Conservation (phyloP, 257 asterid genomes). For the Nicotiana undulata region DNA sequence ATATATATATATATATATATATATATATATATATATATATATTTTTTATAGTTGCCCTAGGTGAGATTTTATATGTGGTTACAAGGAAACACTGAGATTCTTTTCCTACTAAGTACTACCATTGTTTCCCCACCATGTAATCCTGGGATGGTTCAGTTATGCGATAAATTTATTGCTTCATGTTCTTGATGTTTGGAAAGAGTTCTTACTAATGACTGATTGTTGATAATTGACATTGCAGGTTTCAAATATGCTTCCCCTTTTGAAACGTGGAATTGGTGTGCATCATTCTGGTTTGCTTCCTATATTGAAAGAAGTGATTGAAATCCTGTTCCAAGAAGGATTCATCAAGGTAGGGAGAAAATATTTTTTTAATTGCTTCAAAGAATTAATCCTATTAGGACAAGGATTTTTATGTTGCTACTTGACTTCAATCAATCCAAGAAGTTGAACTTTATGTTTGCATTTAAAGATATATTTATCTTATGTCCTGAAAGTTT, state of each 20-base stretch:
- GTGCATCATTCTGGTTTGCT: constrained; percentile 99
- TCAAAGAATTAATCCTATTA: neutral
- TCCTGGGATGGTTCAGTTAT: neutral
- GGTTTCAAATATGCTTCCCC: constrained; percentile 93
- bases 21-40: too few relatives aligned
- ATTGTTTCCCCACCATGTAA: neutral
- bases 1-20: too few relatives aligned
- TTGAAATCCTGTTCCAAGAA: constrained; percentile 96
- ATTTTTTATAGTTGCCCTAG: neutral
- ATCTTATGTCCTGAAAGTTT: neutral
- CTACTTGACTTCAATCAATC: neutral
- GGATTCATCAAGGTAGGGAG: constrained; percentile 82
- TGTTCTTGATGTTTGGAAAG: neutral
- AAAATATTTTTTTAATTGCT: constrained; percentile 9
- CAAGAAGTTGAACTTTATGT: neutral
- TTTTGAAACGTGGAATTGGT: constrained; percentile 92
- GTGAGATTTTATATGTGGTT: neutral
- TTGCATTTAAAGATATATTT: neutral
- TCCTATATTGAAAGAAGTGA: constrained; percentile 94
- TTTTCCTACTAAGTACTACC: neutral
- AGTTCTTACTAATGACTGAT: neutral
- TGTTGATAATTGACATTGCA: constrained; percentile 15
- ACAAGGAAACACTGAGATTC: neutral
- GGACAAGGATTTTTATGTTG: neutral
- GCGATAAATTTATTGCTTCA: neutral